phyloP scores from a whole-genome alignment of 106 monocot genomes.

The Acorus calamus region DNA sequence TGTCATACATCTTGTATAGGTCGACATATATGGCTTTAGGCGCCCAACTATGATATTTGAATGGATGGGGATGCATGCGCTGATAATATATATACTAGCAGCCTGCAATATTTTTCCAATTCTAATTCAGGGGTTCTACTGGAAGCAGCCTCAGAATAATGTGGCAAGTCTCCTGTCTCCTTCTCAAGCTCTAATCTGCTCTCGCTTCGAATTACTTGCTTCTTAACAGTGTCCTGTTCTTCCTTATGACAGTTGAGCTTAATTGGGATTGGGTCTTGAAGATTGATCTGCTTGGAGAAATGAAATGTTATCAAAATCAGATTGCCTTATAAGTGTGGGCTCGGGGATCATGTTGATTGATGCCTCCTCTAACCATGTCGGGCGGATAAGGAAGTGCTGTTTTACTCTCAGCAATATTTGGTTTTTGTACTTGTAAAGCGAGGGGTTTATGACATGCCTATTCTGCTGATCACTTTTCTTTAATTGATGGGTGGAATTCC shows the following conservation, averaged over 20 bases:
- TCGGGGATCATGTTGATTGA: no score
- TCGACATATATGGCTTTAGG: conserved; percentile 66
- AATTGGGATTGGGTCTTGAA: conserved; percentile 6
- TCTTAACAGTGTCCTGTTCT: neutral
- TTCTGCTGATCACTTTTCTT: no score
- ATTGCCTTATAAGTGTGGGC: no score
- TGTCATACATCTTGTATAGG: conserved; percentile 23
- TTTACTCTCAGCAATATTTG: no score
- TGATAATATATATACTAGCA: conserved; percentile 72
- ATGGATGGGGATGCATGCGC: conserved; percentile 86
- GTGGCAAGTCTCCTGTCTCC: conserved; percentile 30
- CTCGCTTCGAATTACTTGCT: neutral
- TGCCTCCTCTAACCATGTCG: no score
- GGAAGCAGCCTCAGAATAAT: conserved; percentile 68
- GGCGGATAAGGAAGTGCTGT: no score
- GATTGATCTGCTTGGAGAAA: neutral
- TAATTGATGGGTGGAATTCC: no score
- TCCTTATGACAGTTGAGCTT: conserved; percentile 2
- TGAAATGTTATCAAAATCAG: no score
- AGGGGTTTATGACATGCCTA: no score
- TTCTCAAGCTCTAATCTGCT: neutral
- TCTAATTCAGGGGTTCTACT: conserved; percentile 81
- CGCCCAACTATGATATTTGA: conserved; percentile 44
- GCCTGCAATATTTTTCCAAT: conserved; percentile 84
- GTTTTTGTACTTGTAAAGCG: no score